phyloP scores from a whole-genome alignment of 495 filamentous ascomycete genomes.

The Podospora comata region DNA sequence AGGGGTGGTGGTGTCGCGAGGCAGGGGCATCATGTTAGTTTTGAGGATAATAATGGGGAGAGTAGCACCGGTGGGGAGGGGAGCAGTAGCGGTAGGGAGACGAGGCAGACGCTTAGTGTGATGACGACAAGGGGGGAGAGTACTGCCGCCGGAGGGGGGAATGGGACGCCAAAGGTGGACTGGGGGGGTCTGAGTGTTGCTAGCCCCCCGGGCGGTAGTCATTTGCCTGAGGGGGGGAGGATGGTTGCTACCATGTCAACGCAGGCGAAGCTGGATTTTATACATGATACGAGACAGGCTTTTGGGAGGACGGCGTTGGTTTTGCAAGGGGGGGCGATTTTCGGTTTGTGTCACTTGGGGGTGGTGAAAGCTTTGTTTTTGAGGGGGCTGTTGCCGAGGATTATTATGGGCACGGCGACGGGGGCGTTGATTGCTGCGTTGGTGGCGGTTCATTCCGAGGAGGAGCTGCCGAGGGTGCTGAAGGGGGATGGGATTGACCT shows the following conservation, averaged over 20 bases:
- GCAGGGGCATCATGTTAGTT: conserved; percentile 11
- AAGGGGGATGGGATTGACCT: conserved; percentile 79
- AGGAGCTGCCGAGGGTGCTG: conserved; percentile 74
- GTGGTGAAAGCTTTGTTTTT: conserved; percentile 86
- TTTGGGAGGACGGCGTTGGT: conserved; percentile 86
- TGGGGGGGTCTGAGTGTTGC: conserved; percentile 1
- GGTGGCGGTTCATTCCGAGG: conserved; percentile 84
- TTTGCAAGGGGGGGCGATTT: conserved; percentile 87
- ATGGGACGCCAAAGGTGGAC: background rate
- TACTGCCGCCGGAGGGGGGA: background rate
- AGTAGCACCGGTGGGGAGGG: conserved; percentile 3
- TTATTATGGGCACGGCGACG: conserved; percentile 87
- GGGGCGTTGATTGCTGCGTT: conserved; percentile 89
- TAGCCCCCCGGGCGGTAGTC: conserved; percentile 3
- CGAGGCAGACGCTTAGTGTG: background rate
- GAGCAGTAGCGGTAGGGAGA: background rate
- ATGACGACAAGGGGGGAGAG: background rate
- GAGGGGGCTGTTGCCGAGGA: conserved; percentile 78
- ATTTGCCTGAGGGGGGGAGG: conserved; percentile 10
- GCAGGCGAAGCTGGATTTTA: conserved; percentile 80
- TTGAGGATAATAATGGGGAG: conserved; percentile 13
- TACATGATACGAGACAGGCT: conserved; percentile 86
- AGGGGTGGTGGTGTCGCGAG: background rate
- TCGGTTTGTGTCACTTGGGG: conserved; percentile 86
- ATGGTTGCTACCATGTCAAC: conserved; percentile 53